A percentile compares a stretch with the other conserved stretches of the same genome.
phyloP scores from a whole-genome alignment of 495 filamentous ascomycete species.

The Chaetomidium leptoderma region DNA sequence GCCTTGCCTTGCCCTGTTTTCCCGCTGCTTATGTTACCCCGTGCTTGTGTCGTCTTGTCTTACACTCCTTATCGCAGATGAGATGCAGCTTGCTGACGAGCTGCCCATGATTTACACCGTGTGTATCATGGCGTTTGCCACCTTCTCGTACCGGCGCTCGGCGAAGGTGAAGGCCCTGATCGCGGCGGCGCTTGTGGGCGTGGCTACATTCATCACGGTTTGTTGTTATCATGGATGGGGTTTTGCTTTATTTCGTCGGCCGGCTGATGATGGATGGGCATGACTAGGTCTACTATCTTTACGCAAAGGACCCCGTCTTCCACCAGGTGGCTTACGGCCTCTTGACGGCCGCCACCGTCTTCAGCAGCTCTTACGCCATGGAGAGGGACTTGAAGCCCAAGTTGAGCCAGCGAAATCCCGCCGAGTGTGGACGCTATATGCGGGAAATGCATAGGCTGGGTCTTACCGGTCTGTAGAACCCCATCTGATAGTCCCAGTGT shows the following conservation, averaged over 20 bases:
- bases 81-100: constrained; percentile 96
- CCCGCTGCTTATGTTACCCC: background rate
- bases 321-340: constrained; percentile 86
- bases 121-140: constrained; percentile 78
- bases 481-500: background rate
- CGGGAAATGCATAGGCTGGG: constrained; percentile 61
- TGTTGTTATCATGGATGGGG: constrained; percentile 11
- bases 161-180: constrained; percentile 51
- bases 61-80: constrained; percentile 55
- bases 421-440: constrained; percentile 70
- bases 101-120: constrained; percentile 98
- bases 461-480: constrained; percentile 34
- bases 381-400: constrained; percentile 67
- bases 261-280: background rate
- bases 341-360: constrained; percentile 71
- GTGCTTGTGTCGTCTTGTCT: constrained; percentile 12
- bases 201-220: constrained; percentile 76
- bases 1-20: background rate
- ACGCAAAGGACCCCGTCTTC: constrained; percentile 86
- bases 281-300: constrained; percentile 73
- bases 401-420: constrained; percentile 40
- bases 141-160: constrained; percentile 70
- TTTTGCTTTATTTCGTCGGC: background rate
- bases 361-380: constrained; percentile 87
- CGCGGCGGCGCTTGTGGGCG: constrained; percentile 53